phyloP scores from a whole-genome alignment of 1,284 basidiomycete genomes.

The Trichosporon coremiiforme region DNA sequence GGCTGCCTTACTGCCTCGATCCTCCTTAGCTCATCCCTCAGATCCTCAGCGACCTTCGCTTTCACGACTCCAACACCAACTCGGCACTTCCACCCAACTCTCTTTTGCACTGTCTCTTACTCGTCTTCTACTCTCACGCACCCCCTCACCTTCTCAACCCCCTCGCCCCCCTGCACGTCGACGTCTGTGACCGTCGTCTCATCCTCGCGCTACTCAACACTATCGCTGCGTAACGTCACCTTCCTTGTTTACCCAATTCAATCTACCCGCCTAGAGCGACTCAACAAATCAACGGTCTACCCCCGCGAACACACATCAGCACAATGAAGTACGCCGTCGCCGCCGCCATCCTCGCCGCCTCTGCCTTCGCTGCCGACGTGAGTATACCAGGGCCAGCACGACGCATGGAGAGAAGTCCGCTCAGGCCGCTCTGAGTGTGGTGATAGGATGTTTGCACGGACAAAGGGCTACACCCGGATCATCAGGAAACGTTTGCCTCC shows the following conservation, averaged over 20 bases:
- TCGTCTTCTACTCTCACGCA: neutral
- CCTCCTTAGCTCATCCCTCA: neutral
- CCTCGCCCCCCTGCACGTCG: slow-evolving; percentile 16
- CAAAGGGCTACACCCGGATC: neutral
- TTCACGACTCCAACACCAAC: neutral
- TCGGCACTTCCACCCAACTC: slow-evolving; percentile 15
- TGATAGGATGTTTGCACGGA: slow-evolving; percentile 3
- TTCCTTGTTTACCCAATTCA: slow-evolving; percentile 22
- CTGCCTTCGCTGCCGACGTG: slow-evolving; percentile 26
- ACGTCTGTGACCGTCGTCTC: slow-evolving; percentile 22
- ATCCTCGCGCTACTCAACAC: slow-evolving; percentile 15
- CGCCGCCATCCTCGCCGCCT: slow-evolving; percentile 25
- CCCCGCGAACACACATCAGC: neutral
- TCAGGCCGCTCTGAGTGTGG: neutral
- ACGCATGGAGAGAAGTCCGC: neutral
- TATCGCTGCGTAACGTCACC: slow-evolving; percentile 21
- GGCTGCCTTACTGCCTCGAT: neutral
- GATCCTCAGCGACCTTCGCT: slow-evolving; percentile 4
- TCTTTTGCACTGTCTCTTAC: slow-evolving; percentile 16
- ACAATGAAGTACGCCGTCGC: slow-evolving; percentile 32
- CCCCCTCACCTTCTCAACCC: neutral
- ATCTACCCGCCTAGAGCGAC: neutral
- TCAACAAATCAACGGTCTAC: neutral
- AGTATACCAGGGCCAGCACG: slow-evolving; percentile 19
- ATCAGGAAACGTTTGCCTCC: slow-evolving; percentile 12